Base-by-base conservation (phyloP, 2,329 filamentous ascomycete species). In the Penicillium psychrosexuale region DNA sequence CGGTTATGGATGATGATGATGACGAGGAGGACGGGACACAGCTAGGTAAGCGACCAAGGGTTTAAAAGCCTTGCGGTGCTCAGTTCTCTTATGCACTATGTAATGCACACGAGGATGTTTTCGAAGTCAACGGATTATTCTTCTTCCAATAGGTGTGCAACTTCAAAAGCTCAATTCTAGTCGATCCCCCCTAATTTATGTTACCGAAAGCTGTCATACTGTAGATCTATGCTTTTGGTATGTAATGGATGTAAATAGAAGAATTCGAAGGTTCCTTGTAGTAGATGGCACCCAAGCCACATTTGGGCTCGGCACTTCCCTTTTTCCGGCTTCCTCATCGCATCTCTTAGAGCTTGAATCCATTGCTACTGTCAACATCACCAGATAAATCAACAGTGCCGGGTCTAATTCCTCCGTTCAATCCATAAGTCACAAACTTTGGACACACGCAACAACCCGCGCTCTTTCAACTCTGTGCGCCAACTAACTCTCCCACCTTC, bases 41-140 rank as follows among this genome's bases (percentile, higher is more conserved):
- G 44, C 52, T 58, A 37, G 60, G 65, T 28, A 75, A 75, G 60
- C 68, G 70, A 19, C 60, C 68, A 22, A 74, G 71, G 62, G 61
- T 64, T 30, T 72, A 39, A 37, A 39, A 37, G 17, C n/a, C 17
- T 42, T n/a, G n/a, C 48, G 31, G 28, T 51, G 33, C 15, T n/a
- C 12, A 33, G 30, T 28, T 38, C 8, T 40, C 19, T 45, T 24
- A 19, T 55, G 31, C 47, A 55, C 40, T 51, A 55, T 55, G 33
- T 50, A 55, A 56, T 45, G 19, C 30, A 44, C 17, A 15, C 17
- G 12, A 45, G 28, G 5, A 9, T 45, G 12, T 39, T 28, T 45
- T 52, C 13, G 13, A 22, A 22, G 30, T n/a, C 27, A 13, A 22
- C 8, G 22, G 15, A 4, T 39, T 8, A 22, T 8, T 45, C 28